Base-by-base conservation (phyloP, 257 asterid genomes). In the Fraxinus pennsylvanica region DNA sequence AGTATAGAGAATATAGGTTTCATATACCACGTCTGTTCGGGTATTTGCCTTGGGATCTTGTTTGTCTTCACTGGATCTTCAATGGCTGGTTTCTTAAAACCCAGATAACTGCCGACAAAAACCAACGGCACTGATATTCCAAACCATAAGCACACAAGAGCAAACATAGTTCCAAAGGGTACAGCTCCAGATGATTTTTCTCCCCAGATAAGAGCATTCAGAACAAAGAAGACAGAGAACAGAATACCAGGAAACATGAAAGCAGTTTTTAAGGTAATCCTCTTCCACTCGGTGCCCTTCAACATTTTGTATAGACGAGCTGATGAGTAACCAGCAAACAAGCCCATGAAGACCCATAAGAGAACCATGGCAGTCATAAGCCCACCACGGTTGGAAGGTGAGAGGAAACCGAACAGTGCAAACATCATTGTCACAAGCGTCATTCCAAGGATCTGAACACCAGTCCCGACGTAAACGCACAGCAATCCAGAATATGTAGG, bases 21-120 rank as follows among this genome's bases (percentile, higher is more conserved):
- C 97, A 93, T 93, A 86, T 93, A 93, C 97, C 97, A 93, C 17
- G 97, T 92, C 75, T 87, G 97, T 74, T 91, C 97, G 0, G 97
- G 97, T 74, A 91, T 84, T 76, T 93, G 97, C 70, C 97, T 83
- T 0, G 97, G 97, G 80, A 92, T 92, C 79, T 92, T 92, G 82
- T 88, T 92, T 68, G 97, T 92, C 76, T 92, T 92, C 57, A 92
- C 97, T 1, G 97, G 97, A 76, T 92, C 94, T 83, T 91, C 97
- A 52, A 89, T 70, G 29, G 91, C 90, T 0, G 96, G 91, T 73
- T 89, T 91, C 74, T 90, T 92, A 78, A 88, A 92, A 78, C 97
- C 97, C 86, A 92, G 81, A 72, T 91, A 92, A 78, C 97, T 91
- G 52, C 97, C 97, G 6, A 90, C 96, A 72, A 92, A 92, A 36